Base-by-base conservation (phyloP, 495 filamentous ascomycete species). In the Haplographium delicatum region DNA sequence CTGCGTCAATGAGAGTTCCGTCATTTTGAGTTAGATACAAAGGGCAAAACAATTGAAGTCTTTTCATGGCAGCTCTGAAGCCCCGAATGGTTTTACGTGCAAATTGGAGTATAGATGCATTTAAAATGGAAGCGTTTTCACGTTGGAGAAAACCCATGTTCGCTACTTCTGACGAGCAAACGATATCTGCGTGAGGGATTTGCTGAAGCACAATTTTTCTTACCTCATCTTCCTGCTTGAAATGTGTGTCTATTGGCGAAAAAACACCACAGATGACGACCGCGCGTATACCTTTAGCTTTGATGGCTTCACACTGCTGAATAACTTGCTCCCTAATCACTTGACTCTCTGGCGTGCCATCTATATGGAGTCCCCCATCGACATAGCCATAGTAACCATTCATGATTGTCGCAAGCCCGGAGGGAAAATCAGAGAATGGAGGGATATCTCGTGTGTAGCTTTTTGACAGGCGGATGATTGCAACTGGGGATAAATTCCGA, bases 11-110 rank as follows among this genome's bases (percentile, higher is more conserved):
- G 20, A 79, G 56, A 35, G 72, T 78, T 0, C 75, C 75, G 55
- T 78, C 73, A 50, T 79, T 78, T 38, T 76, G 70, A 2, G 75
- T 73, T 24, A 79, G 66, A 52, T 72, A 79, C 11, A 78, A 57
- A 10, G 70, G 68, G 57, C 68, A 76, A n/a, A n/a, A n/a, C 16
- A 69, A 64, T 6, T 66, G 63, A 1, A 78, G 56, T n/a, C 61
- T 62, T 20, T 62, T 49, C 51, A 77, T 68, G 3, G 74, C 72
- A 34, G 41, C 46, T 27, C 65, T 53, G 48, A 77, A 79, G 2
- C 66, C 61, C 24, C 54, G 53, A 10, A 77, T 72, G 0, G 72
- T 75, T 44, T 60, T 57, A 30, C 68, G 62, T 2, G 73, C 75
- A 56, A 73, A 67, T 5, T 59, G 47, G 2, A 72, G 56, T 20